Conservation (phyloP, 176 grass and related monocot genomes). For the Lolium perenne region DNA sequence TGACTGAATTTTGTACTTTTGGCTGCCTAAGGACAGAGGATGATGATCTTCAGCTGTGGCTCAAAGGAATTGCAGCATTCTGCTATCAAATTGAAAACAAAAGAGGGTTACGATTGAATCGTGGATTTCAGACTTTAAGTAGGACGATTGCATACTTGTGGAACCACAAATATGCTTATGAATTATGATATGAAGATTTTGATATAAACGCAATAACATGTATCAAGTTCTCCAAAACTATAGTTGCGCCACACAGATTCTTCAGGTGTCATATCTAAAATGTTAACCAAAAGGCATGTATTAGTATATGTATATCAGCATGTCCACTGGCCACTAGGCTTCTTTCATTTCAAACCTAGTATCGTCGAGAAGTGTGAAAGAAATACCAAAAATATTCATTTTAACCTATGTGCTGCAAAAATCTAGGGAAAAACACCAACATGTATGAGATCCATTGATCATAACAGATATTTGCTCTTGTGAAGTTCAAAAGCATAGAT, state of each 20-base stretch:
- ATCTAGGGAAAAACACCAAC: no score
- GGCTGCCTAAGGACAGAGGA: not conserved
- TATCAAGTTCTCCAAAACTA: not conserved
- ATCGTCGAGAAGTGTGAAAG: not conserved
- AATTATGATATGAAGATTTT: not conserved
- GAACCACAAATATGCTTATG: not conserved
- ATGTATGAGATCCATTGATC: not conserved
- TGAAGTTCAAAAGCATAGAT: not conserved
- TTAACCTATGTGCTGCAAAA: not conserved
- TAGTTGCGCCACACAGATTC: not conserved
- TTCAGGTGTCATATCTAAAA: not conserved
- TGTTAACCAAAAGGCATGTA: not conserved
- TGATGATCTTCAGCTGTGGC: not conserved
- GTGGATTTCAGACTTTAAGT: constrained; percentile 28
- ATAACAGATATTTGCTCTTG: not conserved
- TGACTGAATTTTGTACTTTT: not conserved
- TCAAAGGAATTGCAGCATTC: not conserved
- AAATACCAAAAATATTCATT: not conserved
- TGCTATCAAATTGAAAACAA: constrained; percentile 27
- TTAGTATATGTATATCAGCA: not conserved
- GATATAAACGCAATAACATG: not conserved
- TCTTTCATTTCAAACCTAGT: not conserved
- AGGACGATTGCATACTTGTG: not conserved
- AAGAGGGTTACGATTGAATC: not conserved
- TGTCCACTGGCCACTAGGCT: not conserved